Conservation (phyloP, 2,329 filamentous ascomycete genomes). For the Nigrospora osmanthi region DNA sequence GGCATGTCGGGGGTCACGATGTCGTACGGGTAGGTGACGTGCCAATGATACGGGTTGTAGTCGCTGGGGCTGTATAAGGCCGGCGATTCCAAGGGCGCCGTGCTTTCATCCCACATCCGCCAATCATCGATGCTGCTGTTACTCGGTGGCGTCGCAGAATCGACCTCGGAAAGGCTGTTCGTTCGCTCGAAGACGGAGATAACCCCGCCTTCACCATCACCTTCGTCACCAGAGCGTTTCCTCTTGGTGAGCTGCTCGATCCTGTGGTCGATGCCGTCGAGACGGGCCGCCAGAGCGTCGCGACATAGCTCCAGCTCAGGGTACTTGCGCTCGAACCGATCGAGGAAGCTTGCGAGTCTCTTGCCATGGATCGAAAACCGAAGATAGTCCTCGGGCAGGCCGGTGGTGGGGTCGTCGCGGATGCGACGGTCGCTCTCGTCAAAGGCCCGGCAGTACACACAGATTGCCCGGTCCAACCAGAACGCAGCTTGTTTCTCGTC, state of each 20-base stretch:
- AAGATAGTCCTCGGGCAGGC: conserved; percentile 44
- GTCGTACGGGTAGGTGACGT: conserved; percentile 24
- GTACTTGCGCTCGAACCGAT: conserved; percentile 25
- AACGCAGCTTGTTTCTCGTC: conserved; percentile 31
- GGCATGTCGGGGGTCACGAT: conserved; percentile 6
- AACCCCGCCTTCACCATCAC: conserved; percentile 19
- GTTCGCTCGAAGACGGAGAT: conserved; percentile 43
- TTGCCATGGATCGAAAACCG: conserved; percentile 43
- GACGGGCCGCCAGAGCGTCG: conserved; percentile 23
- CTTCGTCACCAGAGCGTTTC: conserved; percentile 23
- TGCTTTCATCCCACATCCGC: conserved; percentile 16
- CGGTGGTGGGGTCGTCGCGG: conserved; percentile 28
- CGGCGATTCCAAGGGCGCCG: conserved; percentile 21
- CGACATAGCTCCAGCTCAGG: conserved; percentile 21
- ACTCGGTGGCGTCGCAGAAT: conserved; percentile 31
- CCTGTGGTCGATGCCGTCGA: conserved; percentile 29
- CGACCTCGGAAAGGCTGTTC: conserved; percentile 38
- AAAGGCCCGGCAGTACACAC: conserved; percentile 41
- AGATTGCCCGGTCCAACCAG: conserved; percentile 41
- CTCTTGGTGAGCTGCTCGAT: conserved; percentile 34
- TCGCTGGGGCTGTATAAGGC: conserved; percentile 14
- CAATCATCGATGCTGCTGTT: conserved; percentile 20
- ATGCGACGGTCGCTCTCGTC: conserved; percentile 36
- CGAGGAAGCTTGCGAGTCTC: conserved; percentile 34
- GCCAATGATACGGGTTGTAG: conserved; percentile 28